Percentiles rank a stretch among this genome's conserved stretches.
Conservation (phyloP, 1,139 yeast species). For the Blastobotrys elegans region DNA sequence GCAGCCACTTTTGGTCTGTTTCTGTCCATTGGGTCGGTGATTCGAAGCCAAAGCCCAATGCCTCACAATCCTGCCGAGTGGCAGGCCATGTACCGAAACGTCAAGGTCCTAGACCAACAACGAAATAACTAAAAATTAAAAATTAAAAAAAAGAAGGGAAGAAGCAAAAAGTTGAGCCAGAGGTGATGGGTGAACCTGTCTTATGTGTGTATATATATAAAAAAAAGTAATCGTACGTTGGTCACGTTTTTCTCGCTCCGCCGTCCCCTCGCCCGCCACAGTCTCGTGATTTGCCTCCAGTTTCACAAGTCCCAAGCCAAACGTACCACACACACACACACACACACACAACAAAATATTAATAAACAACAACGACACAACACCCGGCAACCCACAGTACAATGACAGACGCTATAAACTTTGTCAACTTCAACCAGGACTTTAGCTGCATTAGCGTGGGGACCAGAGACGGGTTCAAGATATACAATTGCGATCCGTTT, state of each 20-base stretch:
- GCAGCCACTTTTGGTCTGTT: slow-evolving; percentile 95
- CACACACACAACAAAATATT: not conserved
- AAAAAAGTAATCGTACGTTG: no score
- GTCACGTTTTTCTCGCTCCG: no score
- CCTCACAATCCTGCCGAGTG: slow-evolving; percentile 27
- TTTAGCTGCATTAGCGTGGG: slow-evolving; percentile 85
- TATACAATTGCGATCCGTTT: slow-evolving; percentile 86
- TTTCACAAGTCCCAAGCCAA: not conserved
- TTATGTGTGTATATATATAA: no score
- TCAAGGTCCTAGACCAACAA: slow-evolving; percentile 15
- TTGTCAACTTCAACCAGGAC: slow-evolving; percentile 84
- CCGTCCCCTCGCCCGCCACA: no score
- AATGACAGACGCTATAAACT: slow-evolving; percentile 37
- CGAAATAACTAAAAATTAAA: not conserved
- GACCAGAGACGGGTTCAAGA: slow-evolving; percentile 67
- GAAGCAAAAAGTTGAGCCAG: no score
- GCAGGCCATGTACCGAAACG: slow-evolving; percentile 28
- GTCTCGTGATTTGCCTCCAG: not conserved
- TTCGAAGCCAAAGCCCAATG: slow-evolving; percentile 60
- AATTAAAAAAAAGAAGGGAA: no score
- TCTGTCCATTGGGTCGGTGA: slow-evolving; percentile 83
- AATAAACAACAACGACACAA: no score
- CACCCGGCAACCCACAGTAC: not conserved
- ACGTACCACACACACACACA: not conserved
- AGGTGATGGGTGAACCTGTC: no score